phyloP scores from a whole-genome alignment of 2,329 filamentous ascomycete species.

The Stemphylium lycopersici region DNA sequence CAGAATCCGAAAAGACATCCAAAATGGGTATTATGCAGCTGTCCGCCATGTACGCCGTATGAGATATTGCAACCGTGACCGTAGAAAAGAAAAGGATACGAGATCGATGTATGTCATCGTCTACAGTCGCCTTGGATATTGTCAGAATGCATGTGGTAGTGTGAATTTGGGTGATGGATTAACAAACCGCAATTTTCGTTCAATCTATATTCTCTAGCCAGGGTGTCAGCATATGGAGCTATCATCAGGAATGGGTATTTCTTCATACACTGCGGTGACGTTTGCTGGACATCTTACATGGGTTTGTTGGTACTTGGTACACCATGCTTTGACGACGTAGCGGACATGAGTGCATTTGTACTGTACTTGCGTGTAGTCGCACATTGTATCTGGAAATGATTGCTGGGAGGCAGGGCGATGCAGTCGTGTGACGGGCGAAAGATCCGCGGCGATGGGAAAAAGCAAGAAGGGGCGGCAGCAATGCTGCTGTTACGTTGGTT shows the following conservation, averaged over 20 bases:
- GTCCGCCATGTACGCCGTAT: constrained; percentile 41
- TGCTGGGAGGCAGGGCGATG: constrained; percentile 4
- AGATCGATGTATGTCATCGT: constrained; percentile 13
- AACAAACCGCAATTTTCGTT: constrained; percentile 56
- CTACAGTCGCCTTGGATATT: constrained; percentile 42
- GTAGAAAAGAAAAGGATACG: constrained; percentile 11
- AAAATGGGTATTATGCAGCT: constrained; percentile 44
- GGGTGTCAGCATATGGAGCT: constrained; percentile 15
- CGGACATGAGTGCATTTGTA: constrained; percentile 63
- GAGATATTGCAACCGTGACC: constrained; percentile 25
- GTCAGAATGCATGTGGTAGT: constrained; percentile 17
- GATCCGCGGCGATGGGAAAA: not conserved
- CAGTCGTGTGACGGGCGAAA: constrained; percentile 7
- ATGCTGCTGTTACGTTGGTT: constrained; percentile 10
- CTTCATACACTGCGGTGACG: constrained; percentile 57
- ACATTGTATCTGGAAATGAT: constrained; percentile 52
- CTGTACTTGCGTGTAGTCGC: constrained; percentile 65
- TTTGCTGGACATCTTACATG: constrained; percentile 63
- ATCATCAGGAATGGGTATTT: not conserved
- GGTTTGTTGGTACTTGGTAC: constrained; percentile 59
- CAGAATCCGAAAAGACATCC: constrained; percentile 25
- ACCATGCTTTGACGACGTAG: constrained; percentile 63
- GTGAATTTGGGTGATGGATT: not conserved
- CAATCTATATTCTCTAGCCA: constrained; percentile 53
- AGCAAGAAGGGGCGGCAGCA: constrained; percentile 4